Base-by-base conservation (phyloP, 495 filamentous ascomycete genomes). In the Penicillium lagena region DNA sequence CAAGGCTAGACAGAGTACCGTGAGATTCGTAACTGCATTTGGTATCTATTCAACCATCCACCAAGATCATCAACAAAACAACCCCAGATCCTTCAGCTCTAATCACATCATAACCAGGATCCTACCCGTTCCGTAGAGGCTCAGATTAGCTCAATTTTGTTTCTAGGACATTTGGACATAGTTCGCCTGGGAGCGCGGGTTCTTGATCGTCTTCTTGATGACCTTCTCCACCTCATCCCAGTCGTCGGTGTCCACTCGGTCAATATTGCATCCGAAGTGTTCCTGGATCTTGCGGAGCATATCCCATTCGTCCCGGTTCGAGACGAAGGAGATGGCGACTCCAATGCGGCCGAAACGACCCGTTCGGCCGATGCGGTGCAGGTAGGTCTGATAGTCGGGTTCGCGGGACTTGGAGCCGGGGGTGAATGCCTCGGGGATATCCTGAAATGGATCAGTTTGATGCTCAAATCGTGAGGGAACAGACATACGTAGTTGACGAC, bases 261-360 rank as follows among this genome's bases (percentile, higher is more conserved):
- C 72, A 45, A 85, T 81, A 45, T 68, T 46, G 17, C 78, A 70
- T 22, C 66, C 67, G 61, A 85, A 96, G 62, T 84, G 84, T 4
- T 77, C 58, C 43, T 83, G 80, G 55, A 99, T 99, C 29, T 81
- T 63, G 37, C 79, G 76, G 13, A 97, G 76, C 59, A 86, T 83
- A 7, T 73, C 49, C 77, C 79, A 96, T 58, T 84, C 89, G 45
- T 77, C 76, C 43, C 76, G 76, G 68, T 90, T 88, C 34, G 84
- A 81, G 28, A 99, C 87, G 51, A 99, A 95, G 47, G 81, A 87
- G 55, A 99, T 90, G 32, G 86, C 85, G 47, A 97, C 90, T 53
- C 94, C 94, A n/a, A 95, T 88, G 60, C 91, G 89, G 27, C 94
- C 94, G 58, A 97, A 99, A 35, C 94, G 87, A 42, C 94, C 94